A percentile compares a stretch with the other conserved stretches of the same genome.
Evolutionary conservation across 345 rosid genomes (phyloP).

Genomic region (Lepidium africanum): DNA sequence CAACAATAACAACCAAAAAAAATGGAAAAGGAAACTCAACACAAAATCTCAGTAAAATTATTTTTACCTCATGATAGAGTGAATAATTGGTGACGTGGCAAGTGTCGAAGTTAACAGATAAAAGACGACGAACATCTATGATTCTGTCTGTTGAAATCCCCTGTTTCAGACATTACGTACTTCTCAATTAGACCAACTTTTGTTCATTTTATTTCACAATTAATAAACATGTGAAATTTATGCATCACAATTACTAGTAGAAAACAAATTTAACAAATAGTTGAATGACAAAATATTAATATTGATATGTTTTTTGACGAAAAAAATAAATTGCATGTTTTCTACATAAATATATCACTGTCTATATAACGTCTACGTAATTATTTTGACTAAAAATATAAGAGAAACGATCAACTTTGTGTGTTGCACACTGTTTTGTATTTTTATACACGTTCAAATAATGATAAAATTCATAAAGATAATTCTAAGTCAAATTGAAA

Average conservation of each 20-base stretch:
- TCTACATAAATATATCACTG: conserved; percentile 7
- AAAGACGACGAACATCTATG: conserved; percentile 76
- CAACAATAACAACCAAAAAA: neutral
- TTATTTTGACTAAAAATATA: neutral
- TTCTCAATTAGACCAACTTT: neutral
- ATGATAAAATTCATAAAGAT: neutral
- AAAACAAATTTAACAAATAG: neutral
- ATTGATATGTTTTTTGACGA: neutral
- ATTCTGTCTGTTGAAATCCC: conserved; percentile 98
- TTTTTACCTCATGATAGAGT: conserved; percentile 74
- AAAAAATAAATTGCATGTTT: neutral
- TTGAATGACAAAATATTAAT: neutral
- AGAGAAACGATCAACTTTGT: neutral
- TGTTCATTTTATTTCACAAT: neutral
- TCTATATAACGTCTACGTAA: conserved; percentile 27
- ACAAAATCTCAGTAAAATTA: neutral
- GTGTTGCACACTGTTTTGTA: conserved; percentile 28
- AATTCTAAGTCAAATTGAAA: conserved; percentile 23
- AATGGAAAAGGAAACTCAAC: neutral
- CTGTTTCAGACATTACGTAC: conserved; percentile 34
- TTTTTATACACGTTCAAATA: conserved; percentile 18
- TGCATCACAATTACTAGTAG: neutral
- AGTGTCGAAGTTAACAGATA: conserved; percentile 62
- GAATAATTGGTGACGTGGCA: conserved; percentile 76
- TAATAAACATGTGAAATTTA: conserved; percentile 6